Evolutionary conservation across 192 early-diverging fungal species (phyloP), one percentile per base, ranked within the genome.

Genomic region (Umbelopsis isabellina): DNA sequence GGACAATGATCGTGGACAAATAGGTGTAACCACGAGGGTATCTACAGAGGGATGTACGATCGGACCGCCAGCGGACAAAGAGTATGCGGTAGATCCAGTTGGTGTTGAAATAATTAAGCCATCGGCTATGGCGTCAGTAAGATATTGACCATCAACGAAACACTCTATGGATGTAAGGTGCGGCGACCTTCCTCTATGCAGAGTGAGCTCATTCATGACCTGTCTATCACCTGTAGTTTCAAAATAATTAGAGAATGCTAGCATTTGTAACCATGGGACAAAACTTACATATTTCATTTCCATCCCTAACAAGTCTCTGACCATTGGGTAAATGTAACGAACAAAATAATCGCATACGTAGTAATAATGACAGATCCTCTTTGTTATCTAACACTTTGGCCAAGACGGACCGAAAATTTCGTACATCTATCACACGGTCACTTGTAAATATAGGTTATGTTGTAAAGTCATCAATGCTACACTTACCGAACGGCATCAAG

Each of bases 41-140:
- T 91, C 88, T 50, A 94, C 89, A 8, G 87, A 83, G 27, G 93
- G 93, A 58, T 94, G 92, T 10, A 93, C 85, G 61, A 94, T 93
- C 0, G 93, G 92, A 0, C 93, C 93, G 61, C 79, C 85, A 23
- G 94, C 92, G 18, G 92, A 94, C 20, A 97, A 82, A 2, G 90
- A 91, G 74, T 97, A 97, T 0, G 95, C 95, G 0, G 95, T 97
- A 20, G 93, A 95, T 10, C 95, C 95, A 3, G 95, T 97, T 2
- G 95, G 94, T 7, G 95, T 94, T 9, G 89, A 87, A 12, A 96
- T 88, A 50, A 97, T 94, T 33, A 91, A 76, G 8, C 88, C 80
- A 80, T 82, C 72, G 0, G 79, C 80, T 16, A 35, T 44, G 37
- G 50, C 53, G 45, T 93, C 92, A 10, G 96, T 97, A 45, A 97